phyloP scores from a whole-genome alignment of 176 grass and related monocot genomes.

The Aegilops sharonensis region DNA sequence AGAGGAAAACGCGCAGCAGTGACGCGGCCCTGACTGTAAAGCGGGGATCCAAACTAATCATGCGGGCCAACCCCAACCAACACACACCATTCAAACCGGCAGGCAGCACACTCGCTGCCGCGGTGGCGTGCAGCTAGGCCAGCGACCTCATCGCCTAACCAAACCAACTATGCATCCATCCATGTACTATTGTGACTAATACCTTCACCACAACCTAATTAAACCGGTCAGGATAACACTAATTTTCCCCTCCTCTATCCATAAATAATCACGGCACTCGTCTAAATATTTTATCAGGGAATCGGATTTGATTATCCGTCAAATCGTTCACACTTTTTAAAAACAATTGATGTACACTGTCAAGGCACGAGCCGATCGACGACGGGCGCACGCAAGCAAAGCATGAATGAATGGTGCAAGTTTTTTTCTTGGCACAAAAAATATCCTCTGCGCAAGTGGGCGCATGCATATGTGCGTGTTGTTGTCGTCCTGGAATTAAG shows the following conservation, averaged over 20 bases:
- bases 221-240: not conserved
- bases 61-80: not conserved
- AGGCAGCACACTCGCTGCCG: not conserved
- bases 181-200: not conserved
- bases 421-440: not conserved
- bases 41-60: not conserved
- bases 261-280: not conserved
- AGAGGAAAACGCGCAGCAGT: not conserved
- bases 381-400: not conserved
- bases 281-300: too few species aligned
- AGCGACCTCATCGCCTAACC: not conserved
- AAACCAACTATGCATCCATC: not conserved
- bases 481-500: not conserved
- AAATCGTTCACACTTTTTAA: too few species aligned
- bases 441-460: not conserved
- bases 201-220: not conserved
- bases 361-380: too few species aligned
- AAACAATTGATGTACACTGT: too few species aligned
- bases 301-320: not conserved
- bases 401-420: not conserved
- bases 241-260: too few species aligned
- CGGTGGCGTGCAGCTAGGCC: not conserved
- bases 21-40: constrained; percentile 2
- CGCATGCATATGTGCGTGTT: not conserved
- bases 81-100: not conserved